Evolutionary conservation across 2,329 filamentous ascomycete genomes (phyloP), one percentile per base, ranked within the genome.

Genomic region (Exophiala dermatitidis): DNA sequence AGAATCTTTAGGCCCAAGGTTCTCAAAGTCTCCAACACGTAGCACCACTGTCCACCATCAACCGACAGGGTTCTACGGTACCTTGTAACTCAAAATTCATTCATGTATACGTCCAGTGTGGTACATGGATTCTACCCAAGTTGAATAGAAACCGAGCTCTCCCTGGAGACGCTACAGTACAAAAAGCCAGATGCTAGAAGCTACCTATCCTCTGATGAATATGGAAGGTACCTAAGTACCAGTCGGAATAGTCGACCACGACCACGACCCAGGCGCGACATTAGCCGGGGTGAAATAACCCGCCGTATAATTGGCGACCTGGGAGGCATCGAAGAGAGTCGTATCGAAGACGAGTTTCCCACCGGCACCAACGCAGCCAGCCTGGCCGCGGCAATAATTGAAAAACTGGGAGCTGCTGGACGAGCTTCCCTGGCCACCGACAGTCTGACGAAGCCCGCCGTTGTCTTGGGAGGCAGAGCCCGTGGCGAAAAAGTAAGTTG

Each of bases 271-370:
- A 12, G 45, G n/a, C 3, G 2, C 28, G 6, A 42, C 36, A 26
- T 1, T 49, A 31, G 30, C 10, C 8, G 51, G 28, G 26, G 29
- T 33, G 28, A 53, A 53, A 29, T 44, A 44, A 19, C 28, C 46
- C 6, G 51, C 51, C 1, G 37, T 53, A 29, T 53, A 53, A 26
- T 41, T 53, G 7, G 37, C 40, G 40, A 49, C 28, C 29, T 33
- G 29, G 19, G 45, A 29, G 4, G 41, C 5, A 31, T 53, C 31
- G 9, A 29, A 1, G 8, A 29, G 10, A 2, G 37, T 45, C 4
- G 51, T 53, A 46, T 53, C 46, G 29, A 53, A 43, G 26, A 48
- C 46, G 19, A 53, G 30, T 28, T 48, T 53, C 8, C 33, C 32
- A 2, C 51, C 51, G 19, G 51, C 46, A 1, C 26, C 26, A 8